Evolutionary conservation across 176 grass and related monocot genomes (phyloP).

Genomic region (Paspalum vaginatum): DNA sequence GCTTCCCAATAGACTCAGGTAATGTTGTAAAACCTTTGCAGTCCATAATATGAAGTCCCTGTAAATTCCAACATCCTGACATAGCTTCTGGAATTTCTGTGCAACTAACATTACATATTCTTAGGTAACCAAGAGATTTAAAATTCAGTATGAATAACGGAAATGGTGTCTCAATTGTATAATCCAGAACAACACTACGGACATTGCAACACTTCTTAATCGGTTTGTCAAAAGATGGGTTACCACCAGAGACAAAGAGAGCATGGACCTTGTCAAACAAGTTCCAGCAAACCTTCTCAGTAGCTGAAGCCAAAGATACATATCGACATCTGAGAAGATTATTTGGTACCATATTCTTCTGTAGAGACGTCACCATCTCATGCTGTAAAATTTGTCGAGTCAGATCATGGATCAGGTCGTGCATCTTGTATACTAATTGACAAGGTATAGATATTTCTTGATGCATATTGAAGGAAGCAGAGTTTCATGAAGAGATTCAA

Average conservation of each 20-base stretch:
- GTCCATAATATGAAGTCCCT: neutral
- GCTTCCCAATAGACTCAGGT: conserved; percentile 26
- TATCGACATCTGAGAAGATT: neutral
- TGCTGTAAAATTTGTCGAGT: neutral
- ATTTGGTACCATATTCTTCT: neutral
- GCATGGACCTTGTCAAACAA: conserved; percentile 2
- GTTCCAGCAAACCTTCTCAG: neutral
- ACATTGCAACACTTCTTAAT: neutral
- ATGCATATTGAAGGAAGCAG: neutral
- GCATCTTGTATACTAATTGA: neutral
- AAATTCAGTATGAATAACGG: neutral
- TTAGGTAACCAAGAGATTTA: conserved; percentile 25
- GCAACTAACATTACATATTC: neutral
- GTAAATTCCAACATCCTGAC: conserved; percentile 26
- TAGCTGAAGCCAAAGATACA: conserved; percentile 7
- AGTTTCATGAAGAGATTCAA: conserved; percentile 1
- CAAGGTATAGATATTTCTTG: too few species aligned
- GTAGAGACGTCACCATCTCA: neutral
- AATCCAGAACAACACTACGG: neutral
- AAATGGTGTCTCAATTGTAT: neutral
- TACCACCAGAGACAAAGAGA: neutral
- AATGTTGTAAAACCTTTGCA: neutral
- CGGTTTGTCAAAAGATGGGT: neutral
- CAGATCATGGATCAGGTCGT: conserved; percentile 10
- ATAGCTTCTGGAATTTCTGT: conserved; percentile 13